Evolutionary conservation across 106 monocot species (phyloP), one percentile per base, ranked within the genome.

Genomic region (Vanilla planifolia): DNA sequence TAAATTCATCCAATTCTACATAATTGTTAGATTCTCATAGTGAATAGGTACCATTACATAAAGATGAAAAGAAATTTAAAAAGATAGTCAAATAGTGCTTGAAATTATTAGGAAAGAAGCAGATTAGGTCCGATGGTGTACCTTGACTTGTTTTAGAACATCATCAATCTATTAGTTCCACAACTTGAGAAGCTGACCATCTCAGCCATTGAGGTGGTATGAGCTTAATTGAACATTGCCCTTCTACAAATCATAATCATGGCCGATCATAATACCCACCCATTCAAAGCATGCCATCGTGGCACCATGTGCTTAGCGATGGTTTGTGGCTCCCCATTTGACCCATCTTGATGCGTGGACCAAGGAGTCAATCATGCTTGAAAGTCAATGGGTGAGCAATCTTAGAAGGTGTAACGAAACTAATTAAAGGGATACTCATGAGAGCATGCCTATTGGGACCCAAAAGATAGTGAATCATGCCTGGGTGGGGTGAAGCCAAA

Each of bases 1-100:
- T 70, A 70, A 70, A 61, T 61, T 9, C 19, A 28, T 70, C 69
- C 58, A 70, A 70, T 37, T 48, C 37, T 70, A 70, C 60, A 70
- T 51, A 70, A 6, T 22, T 48, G 60, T 35, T 22, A 61, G 69
- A 59, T 43, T 51, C 60, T 51, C 50, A 60, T 68, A 68, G 46
- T 16, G 6, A 68, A 60, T 46, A 68, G 60, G 68, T 68, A 68
- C 58, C 58, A 35, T 33, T 13, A 61, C 43, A 27, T 23, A 61
- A 43, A 61, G 41, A 61, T 61, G 59, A 61, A 61, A 66, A 67
- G 25, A 42, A 67, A 17, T 67, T 56, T 66, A 43, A 67, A 56
- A 67, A 67, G 55, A 56, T 27, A 67, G 55, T 67, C 65, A 65
- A 65, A 65, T 33, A 65, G 34, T 65, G 39, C 55, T 67, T 67